Percentiles rank a stretch among this genome's conserved stretches.
These are phyloP conservation scores for Hygrocybe coccinea DNA, from an alignment of 768 basidiomycete species.

Conservation along the genomic window DNA sequence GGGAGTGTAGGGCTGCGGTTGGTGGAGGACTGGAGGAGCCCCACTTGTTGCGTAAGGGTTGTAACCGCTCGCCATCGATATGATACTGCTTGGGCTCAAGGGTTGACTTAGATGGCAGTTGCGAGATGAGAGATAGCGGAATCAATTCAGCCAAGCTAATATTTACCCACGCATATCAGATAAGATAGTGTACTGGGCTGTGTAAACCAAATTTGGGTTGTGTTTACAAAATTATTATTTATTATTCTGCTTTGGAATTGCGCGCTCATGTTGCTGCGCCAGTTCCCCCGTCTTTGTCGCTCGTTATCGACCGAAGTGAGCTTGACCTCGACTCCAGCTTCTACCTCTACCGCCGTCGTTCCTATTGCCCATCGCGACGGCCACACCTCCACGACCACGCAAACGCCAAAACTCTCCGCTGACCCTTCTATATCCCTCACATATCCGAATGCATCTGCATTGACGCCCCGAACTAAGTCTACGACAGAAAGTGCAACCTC, in stretches of 20 bases:
- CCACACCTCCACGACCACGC: not conserved
- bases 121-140: not conserved
- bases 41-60: not conserved
- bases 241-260: no score
- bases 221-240: no score
- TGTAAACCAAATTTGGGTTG: no score
- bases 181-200: not conserved
- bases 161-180: not conserved
- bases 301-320: slow-evolving; percentile 5
- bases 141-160: not conserved
- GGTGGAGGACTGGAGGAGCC: not conserved
- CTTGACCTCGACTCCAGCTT: not conserved
- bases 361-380: not conserved
- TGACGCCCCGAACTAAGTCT: no score
- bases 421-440: not conserved
- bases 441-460: not conserved
- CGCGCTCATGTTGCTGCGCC: slow-evolving; percentile 4
- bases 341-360: not conserved
- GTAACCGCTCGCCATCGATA: not conserved
- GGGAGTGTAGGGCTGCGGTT: slow-evolving; percentile 18
- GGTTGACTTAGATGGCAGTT: not conserved
- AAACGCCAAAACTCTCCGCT: not conserved
- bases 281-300: slow-evolving; percentile 9
- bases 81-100: not conserved
- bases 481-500: not conserved